Conservation (phyloP, 345 rosid species). For the Syzygium aromaticum region DNA sequence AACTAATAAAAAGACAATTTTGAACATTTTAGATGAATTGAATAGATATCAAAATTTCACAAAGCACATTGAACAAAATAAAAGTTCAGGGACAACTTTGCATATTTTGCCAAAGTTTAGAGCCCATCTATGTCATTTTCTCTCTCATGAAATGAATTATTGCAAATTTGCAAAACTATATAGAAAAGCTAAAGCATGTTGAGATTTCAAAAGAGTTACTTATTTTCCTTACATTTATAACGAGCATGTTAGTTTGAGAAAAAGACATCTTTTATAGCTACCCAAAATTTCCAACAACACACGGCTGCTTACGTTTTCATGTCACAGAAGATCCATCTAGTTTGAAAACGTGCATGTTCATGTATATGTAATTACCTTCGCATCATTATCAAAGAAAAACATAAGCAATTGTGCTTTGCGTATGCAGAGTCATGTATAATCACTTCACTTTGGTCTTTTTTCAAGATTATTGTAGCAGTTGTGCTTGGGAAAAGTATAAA, state of each 20-base stretch:
- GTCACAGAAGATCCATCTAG: neutral
- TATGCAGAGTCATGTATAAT: neutral
- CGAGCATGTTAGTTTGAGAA: neutral
- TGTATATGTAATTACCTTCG: neutral
- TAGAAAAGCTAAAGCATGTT: neutral
- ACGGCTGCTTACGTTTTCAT: neutral
- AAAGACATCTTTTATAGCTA: neutral
- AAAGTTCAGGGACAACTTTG: neutral
- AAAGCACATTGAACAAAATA: neutral
- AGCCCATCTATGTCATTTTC: accelerated
- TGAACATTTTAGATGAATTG: neutral
- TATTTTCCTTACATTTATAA: neutral
- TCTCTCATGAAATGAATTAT: neutral
- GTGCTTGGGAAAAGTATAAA: no score
- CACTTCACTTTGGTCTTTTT: neutral
- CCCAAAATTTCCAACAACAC: neutral
- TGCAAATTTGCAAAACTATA: neutral
- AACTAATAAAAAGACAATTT: neutral
- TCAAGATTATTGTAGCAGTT: neutral
- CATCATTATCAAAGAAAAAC: neutral
- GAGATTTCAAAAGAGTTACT: neutral
- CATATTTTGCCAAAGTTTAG: neutral
- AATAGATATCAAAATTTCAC: neutral
- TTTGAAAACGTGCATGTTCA: neutral
- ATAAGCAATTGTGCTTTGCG: neutral